A percentile compares a stretch with the other conserved stretches of the same genome.
These are phyloP conservation scores for Westerdykella sp. DNA, from an alignment of 2,329 filamentous ascomycete species.

Conservation along the genomic window DNA sequence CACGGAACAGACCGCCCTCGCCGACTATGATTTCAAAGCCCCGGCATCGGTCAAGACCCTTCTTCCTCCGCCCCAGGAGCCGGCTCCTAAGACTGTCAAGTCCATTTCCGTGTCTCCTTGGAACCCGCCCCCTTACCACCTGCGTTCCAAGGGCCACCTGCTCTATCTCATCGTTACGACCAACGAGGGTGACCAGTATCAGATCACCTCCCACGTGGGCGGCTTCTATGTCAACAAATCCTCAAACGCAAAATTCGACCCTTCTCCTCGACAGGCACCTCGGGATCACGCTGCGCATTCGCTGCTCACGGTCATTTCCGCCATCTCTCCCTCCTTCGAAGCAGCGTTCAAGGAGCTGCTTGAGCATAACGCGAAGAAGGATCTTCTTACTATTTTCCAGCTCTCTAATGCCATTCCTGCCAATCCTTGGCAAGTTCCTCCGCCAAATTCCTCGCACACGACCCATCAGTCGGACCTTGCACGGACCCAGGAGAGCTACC, in stretches of 20 bases:
- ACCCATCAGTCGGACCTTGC: constrained; percentile 77
- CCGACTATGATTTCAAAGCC: constrained; percentile 71
- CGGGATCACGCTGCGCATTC: constrained; percentile 81
- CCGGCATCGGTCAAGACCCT: constrained; percentile 63
- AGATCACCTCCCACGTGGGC: constrained; percentile 87
- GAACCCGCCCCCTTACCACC: constrained; percentile 91
- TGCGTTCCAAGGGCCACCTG: constrained; percentile 85
- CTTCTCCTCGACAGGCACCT: constrained; percentile 68
- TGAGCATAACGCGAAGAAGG: constrained; percentile 75
- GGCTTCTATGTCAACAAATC: constrained; percentile 98
- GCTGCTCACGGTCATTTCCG: constrained; percentile 68
- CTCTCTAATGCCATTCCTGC: constrained; percentile 92
- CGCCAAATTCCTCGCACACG: constrained; percentile 56
- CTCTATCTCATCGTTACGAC: constrained; percentile 86
- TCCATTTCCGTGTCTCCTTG: constrained; percentile 81
- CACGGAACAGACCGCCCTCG: constrained; percentile 40
- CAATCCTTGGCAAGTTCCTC: constrained; percentile 83
- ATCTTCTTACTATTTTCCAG: constrained; percentile 87
- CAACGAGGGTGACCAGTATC: constrained; percentile 88
- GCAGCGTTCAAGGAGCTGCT: constrained; percentile 71
- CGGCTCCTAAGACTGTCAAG: constrained; percentile 85
- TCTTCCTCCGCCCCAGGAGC: constrained; percentile 58
- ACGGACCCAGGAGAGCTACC: constrained; percentile 84
- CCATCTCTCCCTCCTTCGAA: constrained; percentile 78
- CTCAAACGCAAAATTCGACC: constrained; percentile 91